Percentiles rank a stretch among this genome's conserved stretches.
Evolutionary conservation across 2,329 filamentous ascomycete species (phyloP).

Genomic region (Apiospora malaysiana): DNA sequence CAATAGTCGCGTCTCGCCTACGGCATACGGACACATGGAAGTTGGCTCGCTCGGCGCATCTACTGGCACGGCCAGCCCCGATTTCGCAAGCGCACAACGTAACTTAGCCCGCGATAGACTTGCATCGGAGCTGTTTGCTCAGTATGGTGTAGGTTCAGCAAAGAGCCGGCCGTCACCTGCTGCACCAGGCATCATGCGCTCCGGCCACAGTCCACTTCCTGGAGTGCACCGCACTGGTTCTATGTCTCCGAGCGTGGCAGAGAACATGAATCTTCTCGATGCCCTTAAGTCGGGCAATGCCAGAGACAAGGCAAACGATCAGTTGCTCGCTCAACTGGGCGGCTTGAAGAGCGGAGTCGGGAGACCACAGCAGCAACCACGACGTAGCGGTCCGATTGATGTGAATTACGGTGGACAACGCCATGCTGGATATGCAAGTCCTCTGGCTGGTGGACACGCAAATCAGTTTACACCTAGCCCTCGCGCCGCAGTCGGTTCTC

Average conservation of each 20-base stretch:
- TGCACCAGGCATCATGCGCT: not conserved
- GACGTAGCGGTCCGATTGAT: not conserved
- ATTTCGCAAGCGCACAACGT: conserved; percentile 20
- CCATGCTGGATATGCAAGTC: conserved; percentile 1
- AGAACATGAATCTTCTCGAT: not conserved
- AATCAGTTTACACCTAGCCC: conserved; percentile 4
- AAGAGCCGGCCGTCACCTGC: not conserved
- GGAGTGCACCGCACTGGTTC: not conserved
- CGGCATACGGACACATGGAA: not conserved
- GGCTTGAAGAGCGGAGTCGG: not conserved
- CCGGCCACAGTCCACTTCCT: not conserved
- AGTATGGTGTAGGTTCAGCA: conserved; percentile 21
- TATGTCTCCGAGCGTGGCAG: conserved; percentile 1
- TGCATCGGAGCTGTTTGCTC: conserved; percentile 22
- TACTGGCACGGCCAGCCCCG: conserved; percentile 5
- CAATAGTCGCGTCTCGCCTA: conserved; percentile 4
- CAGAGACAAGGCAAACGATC: conserved; percentile 4
- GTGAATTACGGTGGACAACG: not conserved
- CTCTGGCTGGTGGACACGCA: not conserved
- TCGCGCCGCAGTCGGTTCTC: not conserved
- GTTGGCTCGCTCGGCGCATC: not conserved
- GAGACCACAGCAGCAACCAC: not conserved
- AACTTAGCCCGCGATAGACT: conserved; percentile 25
- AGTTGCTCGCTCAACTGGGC: not conserved
- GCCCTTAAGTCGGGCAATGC: not conserved